Conservation (phyloP, 805 yeast genomes). For the Dipodascus albidus region DNA sequence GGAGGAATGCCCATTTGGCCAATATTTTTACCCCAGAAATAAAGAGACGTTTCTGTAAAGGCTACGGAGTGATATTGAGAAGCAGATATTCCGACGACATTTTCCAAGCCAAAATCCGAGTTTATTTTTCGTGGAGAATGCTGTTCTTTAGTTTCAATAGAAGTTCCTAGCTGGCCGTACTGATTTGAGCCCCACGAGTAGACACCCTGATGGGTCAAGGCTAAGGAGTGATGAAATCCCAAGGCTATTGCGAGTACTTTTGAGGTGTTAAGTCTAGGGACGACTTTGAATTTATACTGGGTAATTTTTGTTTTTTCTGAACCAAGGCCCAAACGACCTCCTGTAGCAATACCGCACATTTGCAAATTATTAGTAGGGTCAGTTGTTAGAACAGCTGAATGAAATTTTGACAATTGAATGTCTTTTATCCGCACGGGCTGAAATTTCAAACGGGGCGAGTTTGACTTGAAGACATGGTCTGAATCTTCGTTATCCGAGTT, state of each 20-base stretch:
- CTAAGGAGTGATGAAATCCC: constrained; percentile 60
- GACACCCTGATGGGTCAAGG: constrained; percentile 39
- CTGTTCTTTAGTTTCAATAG: constrained; percentile 22
- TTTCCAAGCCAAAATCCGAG: constrained; percentile 27
- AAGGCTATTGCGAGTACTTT: constrained; percentile 32
- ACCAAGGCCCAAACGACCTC: constrained; percentile 63
- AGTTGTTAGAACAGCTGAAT: constrained; percentile 47
- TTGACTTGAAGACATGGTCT: not conserved
- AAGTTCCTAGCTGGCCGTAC: constrained; percentile 54
- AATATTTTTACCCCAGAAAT: constrained; percentile 66
- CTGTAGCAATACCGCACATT: constrained; percentile 54
- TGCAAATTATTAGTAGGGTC: constrained; percentile 36
- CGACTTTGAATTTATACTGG: constrained; percentile 33
- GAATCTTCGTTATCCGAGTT: constrained; percentile 8
- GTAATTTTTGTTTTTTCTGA: constrained; percentile 15
- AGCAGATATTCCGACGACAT: constrained; percentile 39
- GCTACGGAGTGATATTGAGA: constrained; percentile 64
- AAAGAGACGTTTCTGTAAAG: constrained; percentile 37
- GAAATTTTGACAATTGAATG: constrained; percentile 50
- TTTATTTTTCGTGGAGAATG: constrained; percentile 30
- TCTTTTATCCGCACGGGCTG: constrained; percentile 35
- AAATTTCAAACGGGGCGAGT: constrained; percentile 18
- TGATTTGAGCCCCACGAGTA: constrained; percentile 74
- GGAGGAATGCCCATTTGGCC: constrained; percentile 66
- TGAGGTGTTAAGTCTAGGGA: constrained; percentile 29